A percentile compares a stretch with the other conserved stretches of the same genome.
phyloP scores from a whole-genome alignment of 139 green algal genomes.

The Marvania coccoides region DNA sequence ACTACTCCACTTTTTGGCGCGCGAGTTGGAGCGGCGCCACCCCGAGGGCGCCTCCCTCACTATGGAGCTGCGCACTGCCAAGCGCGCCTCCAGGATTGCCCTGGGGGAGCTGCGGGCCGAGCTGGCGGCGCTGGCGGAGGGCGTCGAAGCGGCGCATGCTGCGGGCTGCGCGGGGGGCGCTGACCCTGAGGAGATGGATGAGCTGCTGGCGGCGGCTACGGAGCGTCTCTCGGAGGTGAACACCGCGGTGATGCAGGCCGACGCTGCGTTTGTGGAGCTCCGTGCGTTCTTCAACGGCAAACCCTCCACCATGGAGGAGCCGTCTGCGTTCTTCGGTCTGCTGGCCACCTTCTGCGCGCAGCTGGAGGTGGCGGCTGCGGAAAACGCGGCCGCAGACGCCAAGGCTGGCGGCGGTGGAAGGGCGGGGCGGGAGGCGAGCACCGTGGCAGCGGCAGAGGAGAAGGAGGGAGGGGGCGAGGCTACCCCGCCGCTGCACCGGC shows the following conservation, averaged over 20 bases:
- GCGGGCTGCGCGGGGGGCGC: background rate
- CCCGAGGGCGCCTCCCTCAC: slow-evolving; percentile 16
- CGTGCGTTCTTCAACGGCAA: slow-evolving; percentile 34
- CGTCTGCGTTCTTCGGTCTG: slow-evolving; percentile 32
- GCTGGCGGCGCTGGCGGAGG: slow-evolving; percentile 17
- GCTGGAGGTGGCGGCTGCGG: slow-evolving; percentile 27
- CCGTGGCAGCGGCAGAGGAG: background rate
- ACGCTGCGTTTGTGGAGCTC: slow-evolving; percentile 7
- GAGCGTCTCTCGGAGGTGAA: background rate
- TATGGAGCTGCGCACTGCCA: slow-evolving; percentile 20
- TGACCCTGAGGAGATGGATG: slow-evolving; percentile 1
- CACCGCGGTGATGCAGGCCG: background rate
- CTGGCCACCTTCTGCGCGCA: slow-evolving; percentile 29
- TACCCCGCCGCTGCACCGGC: background rate
- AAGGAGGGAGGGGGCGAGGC: background rate
- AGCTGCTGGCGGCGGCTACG: background rate
- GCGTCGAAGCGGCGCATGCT: background rate
- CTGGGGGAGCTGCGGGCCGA: slow-evolving; percentile 10
- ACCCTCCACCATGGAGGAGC: slow-evolving; percentile 17
- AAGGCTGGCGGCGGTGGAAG: background rate
- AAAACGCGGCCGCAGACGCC: slow-evolving; percentile 34
- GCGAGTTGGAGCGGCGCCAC: slow-evolving; percentile 23
- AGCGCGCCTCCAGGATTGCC: slow-evolving; percentile 21
- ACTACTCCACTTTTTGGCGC: slow-evolving; percentile 55
- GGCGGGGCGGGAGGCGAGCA: background rate